These are phyloP conservation scores for Fusarium virguliforme DNA, from an alignment of 2,329 filamentous ascomycete genomes.

Conservation along the genomic window DNA sequence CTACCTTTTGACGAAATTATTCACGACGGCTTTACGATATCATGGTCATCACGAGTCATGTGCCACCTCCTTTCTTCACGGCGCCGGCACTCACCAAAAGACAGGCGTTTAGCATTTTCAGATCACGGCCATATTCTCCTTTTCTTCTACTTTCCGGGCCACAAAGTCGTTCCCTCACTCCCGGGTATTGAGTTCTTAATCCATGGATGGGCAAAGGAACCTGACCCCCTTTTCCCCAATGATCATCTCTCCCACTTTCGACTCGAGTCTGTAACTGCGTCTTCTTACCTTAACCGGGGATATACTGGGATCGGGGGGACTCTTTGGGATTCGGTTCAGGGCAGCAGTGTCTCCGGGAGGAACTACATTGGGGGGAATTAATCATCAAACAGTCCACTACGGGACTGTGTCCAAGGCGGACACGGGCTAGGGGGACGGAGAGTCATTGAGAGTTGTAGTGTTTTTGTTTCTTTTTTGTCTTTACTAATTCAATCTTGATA, in stretches of 20 bases:
- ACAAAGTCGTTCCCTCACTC: constrained; percentile 17
- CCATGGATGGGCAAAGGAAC: constrained; percentile 27
- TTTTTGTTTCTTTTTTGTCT: neutral
- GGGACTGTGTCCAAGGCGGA: neutral
- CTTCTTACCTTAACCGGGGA: neutral
- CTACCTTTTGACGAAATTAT: constrained; percentile 22
- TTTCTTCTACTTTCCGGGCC: constrained; percentile 27
- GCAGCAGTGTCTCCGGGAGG: neutral
- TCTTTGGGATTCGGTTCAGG: neutral
- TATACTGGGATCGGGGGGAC: neutral
- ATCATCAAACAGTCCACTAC: neutral
- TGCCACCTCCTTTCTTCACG: constrained; percentile 5
- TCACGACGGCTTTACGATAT: neutral
- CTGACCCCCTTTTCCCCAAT: constrained; percentile 11
- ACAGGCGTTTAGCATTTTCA: constrained; percentile 31
- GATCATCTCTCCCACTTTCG: constrained; percentile 7
- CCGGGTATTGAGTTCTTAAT: constrained; percentile 29
- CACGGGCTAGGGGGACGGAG: neutral
- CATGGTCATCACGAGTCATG: constrained; percentile 12
- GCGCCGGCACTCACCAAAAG: too few species aligned
- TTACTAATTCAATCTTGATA: neutral
- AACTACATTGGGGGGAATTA: neutral
- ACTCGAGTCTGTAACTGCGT: constrained; percentile 1
- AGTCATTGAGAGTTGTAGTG: neutral
- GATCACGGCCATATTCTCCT: constrained; percentile 25